Evolutionary conservation across 2,329 filamentous ascomycete genomes (phyloP), one percentile per base, ranked within the genome.

Genomic region (Cryphonectria japonica): DNA sequence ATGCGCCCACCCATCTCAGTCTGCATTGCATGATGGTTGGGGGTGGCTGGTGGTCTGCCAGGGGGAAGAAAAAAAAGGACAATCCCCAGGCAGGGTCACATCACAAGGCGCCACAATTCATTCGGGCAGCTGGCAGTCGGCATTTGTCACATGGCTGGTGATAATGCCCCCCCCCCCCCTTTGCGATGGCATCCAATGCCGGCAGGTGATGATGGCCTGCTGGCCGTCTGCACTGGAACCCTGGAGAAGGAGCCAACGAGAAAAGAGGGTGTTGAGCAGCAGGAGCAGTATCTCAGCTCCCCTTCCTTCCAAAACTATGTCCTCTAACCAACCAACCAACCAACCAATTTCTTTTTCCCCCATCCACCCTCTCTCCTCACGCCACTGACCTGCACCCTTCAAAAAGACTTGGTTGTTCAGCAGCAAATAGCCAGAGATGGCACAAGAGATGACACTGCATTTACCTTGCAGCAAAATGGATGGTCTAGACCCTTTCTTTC

Each of bases 171-270:
- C 46, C 34, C 22, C 11, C 11, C 22, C 46, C 34, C 3, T 34
- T 37, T 8, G 34, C 32, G 19, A n/a, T 11, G 59, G 13, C 39
- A n/a, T 29, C 61, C 22, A 16, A 64, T 64, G 61, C 61, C 61
- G 41, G 61, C 61, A 64, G 61, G 61, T 64, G 61, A 32, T 43
- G 39, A n/a, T n/a, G 61, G 22, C 11, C 61, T 29, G 39, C 14
- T 64, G 39, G 39, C 6, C 59, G 32, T n/a, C 61, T 64, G 61
- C 61, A 32, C 39, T 64, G 61, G 26, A 46, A 64, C n/a, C 37
- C 22, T 63, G 22, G 13, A n/a, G 16, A 50, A 50, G 43, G 9
- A n/a, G 43, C n/a, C 19, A 39, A 32, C 7, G 39, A 6, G 39
- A 19, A 9, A 29, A 11, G 39, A 29, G n/a, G 13, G 37, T 62